These are phyloP conservation scores for Gnaphalium uliginosum DNA, from an alignment of 129 eudicot genomes.

Conservation along the genomic window DNA sequence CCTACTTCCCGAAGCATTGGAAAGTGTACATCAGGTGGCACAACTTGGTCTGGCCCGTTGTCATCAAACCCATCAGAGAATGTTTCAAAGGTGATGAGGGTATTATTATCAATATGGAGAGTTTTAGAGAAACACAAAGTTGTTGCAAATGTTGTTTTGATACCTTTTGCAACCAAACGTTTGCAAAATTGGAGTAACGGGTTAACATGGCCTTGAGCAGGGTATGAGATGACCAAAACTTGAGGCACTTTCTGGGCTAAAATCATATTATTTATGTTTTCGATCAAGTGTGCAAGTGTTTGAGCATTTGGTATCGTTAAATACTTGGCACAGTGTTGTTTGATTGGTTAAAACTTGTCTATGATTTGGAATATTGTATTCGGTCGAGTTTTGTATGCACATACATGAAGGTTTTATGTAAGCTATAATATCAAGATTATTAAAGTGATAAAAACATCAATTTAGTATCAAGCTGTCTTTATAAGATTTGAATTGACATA, in stretches of 20 bases:
- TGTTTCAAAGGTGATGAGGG: slow-evolving; percentile 39
- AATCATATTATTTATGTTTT: slow-evolving; percentile 16
- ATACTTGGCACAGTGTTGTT: neutral
- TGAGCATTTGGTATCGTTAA: neutral
- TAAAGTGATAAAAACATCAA: neutral
- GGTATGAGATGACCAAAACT: slow-evolving; percentile 32
- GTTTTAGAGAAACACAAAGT: slow-evolving; percentile 32
- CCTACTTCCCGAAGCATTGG: slow-evolving; percentile 36
- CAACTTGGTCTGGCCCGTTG: slow-evolving; percentile 26
- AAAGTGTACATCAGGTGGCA: slow-evolving; percentile 25
- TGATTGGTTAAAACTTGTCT: neutral
- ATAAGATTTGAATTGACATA: neutral
- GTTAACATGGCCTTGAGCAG: slow-evolving; percentile 45
- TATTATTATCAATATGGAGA: slow-evolving; percentile 16
- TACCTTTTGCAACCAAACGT: slow-evolving; percentile 35
- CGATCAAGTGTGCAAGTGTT: neutral
- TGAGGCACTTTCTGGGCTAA: slow-evolving; percentile 24
- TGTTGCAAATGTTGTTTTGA: slow-evolving; percentile 47
- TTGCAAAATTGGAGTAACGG: slow-evolving; percentile 45
- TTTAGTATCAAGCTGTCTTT: neutral
- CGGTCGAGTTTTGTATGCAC: slow-evolving; percentile 14
- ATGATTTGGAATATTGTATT: slow-evolving; percentile 6
- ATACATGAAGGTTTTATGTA: neutral
- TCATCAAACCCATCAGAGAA: slow-evolving; percentile 65
- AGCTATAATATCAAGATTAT: slow-evolving; percentile 3